Base-by-base conservation (phyloP, 2,329 filamentous ascomycete genomes). In the Colletotrichum cuscutae region DNA sequence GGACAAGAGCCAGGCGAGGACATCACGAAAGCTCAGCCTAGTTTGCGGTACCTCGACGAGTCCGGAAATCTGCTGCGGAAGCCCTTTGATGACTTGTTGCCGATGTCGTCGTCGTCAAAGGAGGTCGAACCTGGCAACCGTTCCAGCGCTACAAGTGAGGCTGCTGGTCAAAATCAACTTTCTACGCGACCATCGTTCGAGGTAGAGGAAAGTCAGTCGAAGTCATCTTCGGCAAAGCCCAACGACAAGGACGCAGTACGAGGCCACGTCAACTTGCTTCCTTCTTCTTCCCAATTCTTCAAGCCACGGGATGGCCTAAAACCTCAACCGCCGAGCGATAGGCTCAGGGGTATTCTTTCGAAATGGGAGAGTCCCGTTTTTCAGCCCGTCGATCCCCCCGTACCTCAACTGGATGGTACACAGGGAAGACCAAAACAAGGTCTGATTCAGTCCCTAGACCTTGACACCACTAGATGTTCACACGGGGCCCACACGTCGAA, bases 311-410 rank as follows among this genome's bases (percentile, higher is more conserved):
- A 5, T 15, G 24, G 22, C n/a, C 49, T 52, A 46, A 15, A 80
- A 9, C 81, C 61, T 8, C 63, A 74, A 12, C 65, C 77, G 30
- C 75, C 76, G 8, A 83, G 79, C 58, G 76, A 80, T 11, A 95
- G 92, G 93, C 82, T 95, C 3, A 84, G 86, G 9, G 82, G 86
- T 7, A 77, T 96, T 7, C 81, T 95, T 1, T 80, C 86, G 46
- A 85, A 84, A 9, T 97, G 94, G 94, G 82, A 92, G 9, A 97
- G 95, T 72, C 94, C 94, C 0, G 84, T 94, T 0, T 98, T 97
- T 79, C 82, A 87, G n/a, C 78, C 80, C 4, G 80, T 81, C 0
- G 84, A 90, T 65, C 76, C 81, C 1, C 75, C 80, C 0, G 86
- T 92, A 26, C 88, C 87, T 5, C 81, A 79, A 4, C 68, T 86